Percentiles rank a stretch among this genome's conserved stretches.
Evolutionary conservation across 345 rosid species (phyloP).

Genomic region (Alliaria petiolata): DNA sequence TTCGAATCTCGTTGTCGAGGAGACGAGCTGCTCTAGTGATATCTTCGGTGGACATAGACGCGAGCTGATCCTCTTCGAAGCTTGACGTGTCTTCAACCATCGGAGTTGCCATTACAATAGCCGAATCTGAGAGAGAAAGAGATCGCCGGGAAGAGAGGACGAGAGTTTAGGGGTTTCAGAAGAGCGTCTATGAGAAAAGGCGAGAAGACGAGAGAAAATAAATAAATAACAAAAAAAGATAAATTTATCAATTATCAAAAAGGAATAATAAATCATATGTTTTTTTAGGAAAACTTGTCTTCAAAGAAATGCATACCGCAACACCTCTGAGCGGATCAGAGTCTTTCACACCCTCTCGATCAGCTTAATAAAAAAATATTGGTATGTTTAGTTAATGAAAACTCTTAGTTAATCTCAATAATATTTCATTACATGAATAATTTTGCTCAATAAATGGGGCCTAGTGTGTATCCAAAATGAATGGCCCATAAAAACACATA

Average conservation of each 20-base stretch:
- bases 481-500: too few species aligned
- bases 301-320: conserved; percentile 13
- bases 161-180: conserved; percentile 15
- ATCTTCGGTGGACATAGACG: conserved; percentile 86
- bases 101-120: conserved; percentile 63
- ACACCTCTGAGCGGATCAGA: not conserved
- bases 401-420: too few species aligned
- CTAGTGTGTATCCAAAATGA: too few species aligned
- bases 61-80: conserved; percentile 87
- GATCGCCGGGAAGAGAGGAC: conserved; percentile 24
- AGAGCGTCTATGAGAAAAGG: not conserved
- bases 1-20: conserved; percentile 88
- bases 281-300: conserved; percentile 26
- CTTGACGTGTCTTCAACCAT: conserved; percentile 73
- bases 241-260: not conserved
- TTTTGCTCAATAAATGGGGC: too few species aligned
- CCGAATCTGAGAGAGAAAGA: conserved; percentile 1
- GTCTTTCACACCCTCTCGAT: not conserved
- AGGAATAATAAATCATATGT: too few species aligned
- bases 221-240: not conserved
- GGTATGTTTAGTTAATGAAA: too few species aligned
- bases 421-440: too few species aligned
- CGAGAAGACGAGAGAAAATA: not conserved
- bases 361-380: too few species aligned
- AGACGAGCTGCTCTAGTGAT: conserved; percentile 82